Percentiles rank a stretch among this genome's conserved stretches.
Evolutionary conservation across 768 basidiomycete species (phyloP).

Genomic region (Melanogaster broomeanus): DNA sequence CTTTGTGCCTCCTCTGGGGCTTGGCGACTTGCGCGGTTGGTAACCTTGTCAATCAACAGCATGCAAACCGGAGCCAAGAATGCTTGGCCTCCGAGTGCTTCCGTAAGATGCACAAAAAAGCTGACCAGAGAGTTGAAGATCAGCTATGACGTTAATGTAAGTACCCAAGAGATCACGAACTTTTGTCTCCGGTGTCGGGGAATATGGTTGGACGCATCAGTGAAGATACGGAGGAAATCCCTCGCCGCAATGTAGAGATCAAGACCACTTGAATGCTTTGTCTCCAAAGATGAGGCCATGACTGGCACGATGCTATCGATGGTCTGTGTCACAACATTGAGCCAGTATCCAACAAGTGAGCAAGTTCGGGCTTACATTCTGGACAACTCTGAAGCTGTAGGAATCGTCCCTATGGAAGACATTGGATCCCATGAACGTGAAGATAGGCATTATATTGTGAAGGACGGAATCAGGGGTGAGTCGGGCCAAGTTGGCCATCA

Average conservation of each 20-base stretch:
- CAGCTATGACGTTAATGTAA: background rate
- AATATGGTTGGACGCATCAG: slow-evolving; percentile 88
- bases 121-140: slow-evolving; percentile 43
- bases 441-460: slow-evolving; percentile 96
- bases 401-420: slow-evolving; percentile 96
- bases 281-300: slow-evolving; percentile 79
- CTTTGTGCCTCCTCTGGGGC: slow-evolving; percentile 56
- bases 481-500: slow-evolving; percentile 82
- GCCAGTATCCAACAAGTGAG: background rate
- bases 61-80: slow-evolving; percentile 84
- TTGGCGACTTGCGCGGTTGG: slow-evolving; percentile 69
- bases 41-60: slow-evolving; percentile 79
- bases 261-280: slow-evolving; percentile 50
- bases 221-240: slow-evolving; percentile 88
- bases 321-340: slow-evolving; percentile 52
- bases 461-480: slow-evolving; percentile 89
- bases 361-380: slow-evolving; percentile 57
- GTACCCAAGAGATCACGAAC: slow-evolving; percentile 43
- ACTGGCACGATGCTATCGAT: slow-evolving; percentile 93
- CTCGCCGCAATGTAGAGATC: slow-evolving; percentile 69
- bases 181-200: slow-evolving; percentile 90
- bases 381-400: slow-evolving; percentile 93
- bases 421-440: slow-evolving; percentile 99
- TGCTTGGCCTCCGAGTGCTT: slow-evolving; percentile 75
- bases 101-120: slow-evolving; percentile 87